Base-by-base conservation (phyloP, 192 early-diverging fungal species). In the Coemansia sp. region DNA sequence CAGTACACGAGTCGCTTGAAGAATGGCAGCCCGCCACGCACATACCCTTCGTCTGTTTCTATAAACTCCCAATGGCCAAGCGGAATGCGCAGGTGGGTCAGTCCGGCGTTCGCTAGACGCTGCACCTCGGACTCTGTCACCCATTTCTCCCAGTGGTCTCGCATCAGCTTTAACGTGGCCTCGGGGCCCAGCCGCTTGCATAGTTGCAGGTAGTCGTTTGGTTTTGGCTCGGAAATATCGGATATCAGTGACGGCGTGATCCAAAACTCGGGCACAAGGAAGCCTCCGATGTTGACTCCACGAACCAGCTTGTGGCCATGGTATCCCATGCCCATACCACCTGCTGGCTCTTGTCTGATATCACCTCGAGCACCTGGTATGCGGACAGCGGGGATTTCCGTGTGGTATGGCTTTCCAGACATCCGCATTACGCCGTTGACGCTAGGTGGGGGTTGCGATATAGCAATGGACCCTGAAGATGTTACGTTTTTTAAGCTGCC, bases 11-110 rank as follows among this genome's bases (percentile, higher is more conserved):
- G 74, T 20, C 71, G 71, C 56, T 80, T 73, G 37, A 77, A 74
- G 52, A 75, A 84, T 4, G 74, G 74, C 45, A 84, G 52, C 0
- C 77, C 77, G 43, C 77, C 82, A 10, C 74, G 34, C 26, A 84
- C 82, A 23, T 68, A 87, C 13, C 85, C 85, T 37, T 80, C 68
- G 63, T 75, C 77, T 13, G 83, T 69, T 9, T 77, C 72, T 16
- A 86, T 81, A 73, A 87, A 84, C 61, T 83, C 85, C 86, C 86
- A 87, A 58, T 86, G 84, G 4, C 86, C 86, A 2, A 87, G 64
- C n/a, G 86, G 86, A 4, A 87, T 84, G 7, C 86, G 85, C 29
- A 87, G 37, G 53, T 86, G 84, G 13, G 84, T 87, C 2, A 84
- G 55, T 0, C 81, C 78, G 15, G 80, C 74, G 25, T 63, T 70